phyloP scores from a whole-genome alignment of 2,329 filamentous ascomycete genomes.

The Microsporum ferrugineum region DNA sequence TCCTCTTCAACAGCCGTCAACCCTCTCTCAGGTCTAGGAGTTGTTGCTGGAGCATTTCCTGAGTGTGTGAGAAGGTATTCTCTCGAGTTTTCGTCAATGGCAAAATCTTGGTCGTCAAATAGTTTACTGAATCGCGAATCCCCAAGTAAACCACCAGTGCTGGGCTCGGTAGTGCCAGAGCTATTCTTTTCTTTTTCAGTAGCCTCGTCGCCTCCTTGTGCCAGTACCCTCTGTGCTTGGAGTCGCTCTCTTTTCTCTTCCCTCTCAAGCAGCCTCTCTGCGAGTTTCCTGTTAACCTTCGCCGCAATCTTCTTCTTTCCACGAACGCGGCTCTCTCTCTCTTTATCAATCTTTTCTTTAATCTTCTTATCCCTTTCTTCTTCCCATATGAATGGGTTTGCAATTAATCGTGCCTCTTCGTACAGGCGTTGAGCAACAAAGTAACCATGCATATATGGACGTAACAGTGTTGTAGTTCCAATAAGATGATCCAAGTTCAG shows the following conservation, averaged over 20 bases:
- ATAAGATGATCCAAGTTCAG: conserved; percentile 81
- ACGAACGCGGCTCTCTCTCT: conserved; percentile 86
- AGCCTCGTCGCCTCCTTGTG: conserved; percentile 46
- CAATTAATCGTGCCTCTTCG: conserved; percentile 84
- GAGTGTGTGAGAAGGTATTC: conserved; percentile 87
- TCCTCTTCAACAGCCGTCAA: conserved; percentile 55
- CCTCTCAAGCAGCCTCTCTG: conserved; percentile 49
- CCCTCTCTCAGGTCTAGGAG: conserved; percentile 33
- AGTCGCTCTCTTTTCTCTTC: conserved; percentile 45
- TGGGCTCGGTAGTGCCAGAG: conserved; percentile 1
- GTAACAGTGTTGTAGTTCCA: conserved; percentile 75
- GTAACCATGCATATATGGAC: conserved; percentile 98
- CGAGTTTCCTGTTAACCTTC: conserved; percentile 72
- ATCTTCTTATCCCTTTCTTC: conserved; percentile 84
- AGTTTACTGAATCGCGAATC: conserved; percentile 79
- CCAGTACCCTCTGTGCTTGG: conserved; percentile 37
- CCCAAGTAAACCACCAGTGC: conserved; percentile 51
- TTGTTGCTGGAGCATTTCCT: conserved; percentile 48
- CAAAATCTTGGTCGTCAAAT: conserved; percentile 88
- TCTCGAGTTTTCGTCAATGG: conserved; percentile 74
- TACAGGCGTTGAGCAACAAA: conserved; percentile 93
- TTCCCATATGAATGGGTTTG: conserved; percentile 87
- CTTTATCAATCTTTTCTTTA: conserved; percentile 91
- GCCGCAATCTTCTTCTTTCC: conserved; percentile 79
- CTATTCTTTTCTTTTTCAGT: conserved; percentile 22